Conservation (phyloP, 441 rosid genomes). For the Arabidopsis hybrid region DNA sequence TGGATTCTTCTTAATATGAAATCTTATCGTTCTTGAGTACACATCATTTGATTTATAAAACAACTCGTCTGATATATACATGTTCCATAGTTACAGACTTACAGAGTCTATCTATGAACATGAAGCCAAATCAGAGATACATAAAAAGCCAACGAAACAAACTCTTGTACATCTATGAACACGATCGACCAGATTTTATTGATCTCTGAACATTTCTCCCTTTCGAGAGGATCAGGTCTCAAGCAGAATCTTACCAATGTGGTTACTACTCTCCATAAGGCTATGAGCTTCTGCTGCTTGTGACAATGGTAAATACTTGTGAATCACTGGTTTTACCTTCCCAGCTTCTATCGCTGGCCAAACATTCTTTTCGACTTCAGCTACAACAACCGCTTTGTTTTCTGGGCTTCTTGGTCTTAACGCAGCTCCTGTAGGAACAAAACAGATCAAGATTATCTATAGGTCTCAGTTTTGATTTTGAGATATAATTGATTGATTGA, state of each 20-base stretch:
- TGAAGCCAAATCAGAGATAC: no score
- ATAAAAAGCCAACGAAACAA: constrained; percentile 17
- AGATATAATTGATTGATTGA: background rate
- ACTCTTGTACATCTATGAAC: constrained; percentile 9
- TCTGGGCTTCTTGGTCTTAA: constrained; percentile 68
- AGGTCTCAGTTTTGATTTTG: background rate
- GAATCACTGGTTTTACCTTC: constrained; percentile 74
- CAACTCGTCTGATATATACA: no score
- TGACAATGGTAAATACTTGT: constrained; percentile 56
- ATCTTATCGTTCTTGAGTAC: no score
- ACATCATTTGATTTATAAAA: no score
- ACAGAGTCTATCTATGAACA: no score
- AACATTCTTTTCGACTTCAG: constrained; percentile 77
- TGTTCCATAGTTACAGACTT: no score
- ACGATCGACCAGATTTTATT: constrained; percentile 10
- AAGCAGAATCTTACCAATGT: constrained; percentile 80
- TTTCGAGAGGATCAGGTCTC: constrained; percentile 47
- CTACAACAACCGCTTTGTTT: constrained; percentile 70
- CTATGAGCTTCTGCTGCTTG: constrained; percentile 80
- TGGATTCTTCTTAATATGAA: no score
- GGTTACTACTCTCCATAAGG: constrained; percentile 78
- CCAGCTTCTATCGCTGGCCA: constrained; percentile 80
- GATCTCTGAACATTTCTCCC: constrained; percentile 5
- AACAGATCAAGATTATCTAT: background rate
- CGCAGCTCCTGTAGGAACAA: constrained; percentile 60